Base-by-base conservation (phyloP, 495 filamentous ascomycete species). In the Staphylotrichum tortipilum region DNA sequence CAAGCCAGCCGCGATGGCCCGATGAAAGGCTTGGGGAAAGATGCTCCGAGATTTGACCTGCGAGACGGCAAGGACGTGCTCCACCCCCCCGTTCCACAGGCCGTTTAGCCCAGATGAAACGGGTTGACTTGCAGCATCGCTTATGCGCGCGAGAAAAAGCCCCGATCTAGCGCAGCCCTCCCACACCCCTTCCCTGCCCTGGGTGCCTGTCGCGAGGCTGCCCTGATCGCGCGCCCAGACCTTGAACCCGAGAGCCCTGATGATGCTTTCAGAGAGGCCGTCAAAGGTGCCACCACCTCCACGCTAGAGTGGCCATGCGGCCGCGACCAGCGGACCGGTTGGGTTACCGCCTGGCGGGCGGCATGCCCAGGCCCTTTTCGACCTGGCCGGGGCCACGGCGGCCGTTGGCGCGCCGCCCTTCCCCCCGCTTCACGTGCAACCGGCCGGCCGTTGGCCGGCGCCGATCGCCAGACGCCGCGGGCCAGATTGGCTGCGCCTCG, bases 21-120 rank as follows among this genome's bases (percentile, higher is more conserved):
- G 30, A 47, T 14, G 15, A 15, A 30, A 38, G 24, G 15, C 45
- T 47, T 37, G 39, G 48, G 52, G 44, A 47, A 17, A 43, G 31
- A 33, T 36, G 49, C 49, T 50, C 52, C 36, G 44, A 29, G 38
- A 46, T 36, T 46, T 31, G 37, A 39, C 41, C 53, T 57, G 56
- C 53, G 30, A 49, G 58, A 50, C 52, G 57, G 55, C 52, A 58
- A 55, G 44, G 60, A 38, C 42, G 47, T 53, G 46, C 60, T 58
- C 54, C 54, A 56, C 53, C 48, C n/a, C n/a, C 49, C 52, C 42
- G 38, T 54, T 49, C 54, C 56, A 56, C 43, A 31, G 50, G 30
- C 49, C 46, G 49, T 61, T 63, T 62, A 61, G 56, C 43, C 60
- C 47, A 61, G 49, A 58, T 64, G 60, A 66, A 59, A 59, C 60